Percentiles rank a stretch among this genome's conserved stretches.
phyloP scores from a whole-genome alignment of 768 basidiomycete genomes.

The Galerina marginata region DNA sequence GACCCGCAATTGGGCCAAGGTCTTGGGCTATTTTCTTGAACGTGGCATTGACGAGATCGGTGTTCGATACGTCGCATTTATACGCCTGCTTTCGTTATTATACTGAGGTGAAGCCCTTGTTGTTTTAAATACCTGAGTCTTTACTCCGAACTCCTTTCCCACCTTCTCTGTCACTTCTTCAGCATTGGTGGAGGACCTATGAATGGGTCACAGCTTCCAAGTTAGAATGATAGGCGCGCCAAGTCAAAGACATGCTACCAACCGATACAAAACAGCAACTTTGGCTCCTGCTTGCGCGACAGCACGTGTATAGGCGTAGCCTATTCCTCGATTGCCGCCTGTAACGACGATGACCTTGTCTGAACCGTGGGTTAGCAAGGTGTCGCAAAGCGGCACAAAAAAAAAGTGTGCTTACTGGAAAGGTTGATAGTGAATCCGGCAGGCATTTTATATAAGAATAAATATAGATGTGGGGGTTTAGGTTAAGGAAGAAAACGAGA shows the following conservation, averaged over 20 bases:
- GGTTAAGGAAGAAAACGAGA: background rate
- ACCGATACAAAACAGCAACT: slow-evolving; percentile 70
- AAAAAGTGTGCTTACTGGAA: background rate
- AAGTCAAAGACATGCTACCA: background rate
- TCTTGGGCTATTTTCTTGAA: slow-evolving; percentile 56
- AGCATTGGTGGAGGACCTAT: slow-evolving; percentile 53
- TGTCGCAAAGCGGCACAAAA: too few species aligned
- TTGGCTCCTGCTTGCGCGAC: slow-evolving; percentile 59
- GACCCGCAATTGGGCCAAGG: slow-evolving; percentile 51
- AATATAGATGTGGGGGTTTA: background rate
- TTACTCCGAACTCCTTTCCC: slow-evolving; percentile 48
- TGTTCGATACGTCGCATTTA: slow-evolving; percentile 63
- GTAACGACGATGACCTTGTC: slow-evolving; percentile 61
- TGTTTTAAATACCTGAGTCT: slow-evolving; percentile 43
- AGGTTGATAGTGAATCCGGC: background rate
- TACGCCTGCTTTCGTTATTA: slow-evolving; percentile 47
- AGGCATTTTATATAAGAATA: background rate
- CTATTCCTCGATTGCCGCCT: slow-evolving; percentile 68
- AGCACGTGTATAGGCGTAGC: slow-evolving; percentile 56
- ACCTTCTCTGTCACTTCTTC: slow-evolving; percentile 52
- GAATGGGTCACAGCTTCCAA: background rate
- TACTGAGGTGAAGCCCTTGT: background rate
- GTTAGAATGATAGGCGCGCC: background rate
- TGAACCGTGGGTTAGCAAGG: slow-evolving; percentile 10
- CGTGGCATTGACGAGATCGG: slow-evolving; percentile 45